phyloP scores from a whole-genome alignment of 345 rosid species.

The Gossypioides kirkii region DNA sequence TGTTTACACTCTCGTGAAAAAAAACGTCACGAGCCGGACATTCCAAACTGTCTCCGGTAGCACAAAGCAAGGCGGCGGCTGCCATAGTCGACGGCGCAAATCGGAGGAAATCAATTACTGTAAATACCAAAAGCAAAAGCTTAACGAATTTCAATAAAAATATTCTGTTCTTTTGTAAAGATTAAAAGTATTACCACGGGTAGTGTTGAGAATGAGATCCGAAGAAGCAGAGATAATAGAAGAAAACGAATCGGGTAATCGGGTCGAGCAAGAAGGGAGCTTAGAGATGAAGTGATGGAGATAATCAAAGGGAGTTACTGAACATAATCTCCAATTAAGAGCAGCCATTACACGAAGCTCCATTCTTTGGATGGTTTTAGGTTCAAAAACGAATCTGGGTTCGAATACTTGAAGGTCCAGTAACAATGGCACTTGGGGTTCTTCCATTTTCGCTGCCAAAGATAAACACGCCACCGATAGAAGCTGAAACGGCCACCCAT shows the following conservation, averaged over 20 bases:
- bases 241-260: slow-evolving; percentile 5
- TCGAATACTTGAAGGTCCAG: slow-evolving; percentile 47
- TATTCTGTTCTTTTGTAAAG: too few relatives aligned
- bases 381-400: slow-evolving; percentile 49
- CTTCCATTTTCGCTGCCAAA: slow-evolving; percentile 67
- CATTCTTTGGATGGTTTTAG: slow-evolving; percentile 52
- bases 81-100: background rate
- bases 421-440: slow-evolving; percentile 42
- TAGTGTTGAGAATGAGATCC: slow-evolving; percentile 49
- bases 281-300: slow-evolving; percentile 38
- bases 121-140: background rate
- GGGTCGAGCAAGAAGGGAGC: slow-evolving; percentile 25
- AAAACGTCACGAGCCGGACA: background rate
- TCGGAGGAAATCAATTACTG: background rate
- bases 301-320: slow-evolving; percentile 54
- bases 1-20: background rate
- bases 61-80: background rate
- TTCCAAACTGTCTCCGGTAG: background rate
- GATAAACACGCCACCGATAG: slow-evolving; percentile 66
- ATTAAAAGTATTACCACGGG: slow-evolving; percentile 38
- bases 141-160: too few relatives aligned
- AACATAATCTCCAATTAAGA: slow-evolving; percentile 50
- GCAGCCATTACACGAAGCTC: slow-evolving; percentile 49
- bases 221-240: slow-evolving; percentile 31
- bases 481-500: slow-evolving; percentile 62